Conservation (phyloP, 2,329 filamentous ascomycete species). For the Leptographium lundbergii region DNA sequence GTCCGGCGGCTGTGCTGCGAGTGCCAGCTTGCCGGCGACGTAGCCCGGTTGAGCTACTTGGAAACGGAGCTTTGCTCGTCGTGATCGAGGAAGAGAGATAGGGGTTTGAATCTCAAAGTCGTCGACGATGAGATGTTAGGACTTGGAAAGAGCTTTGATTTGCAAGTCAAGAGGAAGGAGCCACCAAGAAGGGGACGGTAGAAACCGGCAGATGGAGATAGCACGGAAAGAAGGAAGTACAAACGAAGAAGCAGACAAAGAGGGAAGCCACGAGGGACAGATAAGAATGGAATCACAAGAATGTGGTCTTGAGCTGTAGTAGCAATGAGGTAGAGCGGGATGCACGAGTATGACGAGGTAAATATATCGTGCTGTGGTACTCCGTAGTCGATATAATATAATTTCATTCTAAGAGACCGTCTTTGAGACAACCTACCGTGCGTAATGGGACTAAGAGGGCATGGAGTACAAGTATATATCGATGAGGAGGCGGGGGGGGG, state of each 20-base stretch:
- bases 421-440: background rate
- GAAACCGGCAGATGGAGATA: too few species aligned
- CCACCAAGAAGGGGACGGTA: background rate
- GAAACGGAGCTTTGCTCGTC: background rate
- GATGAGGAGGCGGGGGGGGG: background rate
- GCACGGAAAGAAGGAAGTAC: background rate
- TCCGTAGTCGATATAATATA: background rate
- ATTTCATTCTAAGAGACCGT: background rate
- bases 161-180: background rate
- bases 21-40: slow-evolving; percentile 29
- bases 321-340: background rate
- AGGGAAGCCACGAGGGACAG: background rate
- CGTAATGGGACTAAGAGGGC: background rate
- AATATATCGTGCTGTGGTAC: background rate
- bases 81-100: too few species aligned
- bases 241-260: background rate
- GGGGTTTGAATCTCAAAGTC: too few species aligned
- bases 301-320: background rate
- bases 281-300: background rate
- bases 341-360: background rate
- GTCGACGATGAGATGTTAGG: too few species aligned
- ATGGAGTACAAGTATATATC: background rate
- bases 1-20: slow-evolving; percentile 31
- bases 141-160: too few species aligned
- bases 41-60: slow-evolving; percentile 6